Evolutionary conservation across 257 asterid genomes (phyloP), one percentile per base, ranked within the genome.

Genomic region (Parsonsia alboflavescens): DNA sequence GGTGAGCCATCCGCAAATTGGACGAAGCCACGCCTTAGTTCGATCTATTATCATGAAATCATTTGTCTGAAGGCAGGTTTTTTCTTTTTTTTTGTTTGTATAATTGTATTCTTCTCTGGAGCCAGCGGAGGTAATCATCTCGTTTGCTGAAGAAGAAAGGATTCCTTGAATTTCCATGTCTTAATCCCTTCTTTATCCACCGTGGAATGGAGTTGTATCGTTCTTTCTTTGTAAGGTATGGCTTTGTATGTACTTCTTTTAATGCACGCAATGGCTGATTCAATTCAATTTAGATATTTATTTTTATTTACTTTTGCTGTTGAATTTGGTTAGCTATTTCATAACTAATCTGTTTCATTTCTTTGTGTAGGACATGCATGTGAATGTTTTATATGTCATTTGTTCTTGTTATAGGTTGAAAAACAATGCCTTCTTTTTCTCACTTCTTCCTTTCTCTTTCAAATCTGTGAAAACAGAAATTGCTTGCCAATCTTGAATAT

Each of bases 261-360:
- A 76, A 68, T 76, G 53, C 41, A 15, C 62, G 22, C 71, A 13
- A 26, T 56, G 59, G 36, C 54, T 68, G 70, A 16, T 68, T 67
- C 41, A 19, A 53, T 42, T 28, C 58, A 33, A 33, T 33, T 33
- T 33, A 33, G 39, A 33, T 33, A 33, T 33, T 33, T 33, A 33
- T 33, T 33, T 33, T 33, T 46, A 48, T 19, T 69, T 12, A 10
- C 10, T 45, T 68, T 9, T n/a, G 13, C 13, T 16, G 28, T 75
- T 39, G 10, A 65, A 50, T 65, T 52, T 6, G 11, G 48, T 68
- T 68, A 0, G 42, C 54, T 0, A 4, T 39, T 74, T 64, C 44
- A 41, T 59, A 26, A 13, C 3, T 28, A 13, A 3, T 30, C 56
- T 16, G 12, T 16, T 62, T 48, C n/a, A 52, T 16, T 16, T 50